Percentiles rank a stretch among this genome's conserved stretches.
Conservation (phyloP, 2,329 filamentous ascomycete genomes). For the Hirsutella rhossiliensis region DNA sequence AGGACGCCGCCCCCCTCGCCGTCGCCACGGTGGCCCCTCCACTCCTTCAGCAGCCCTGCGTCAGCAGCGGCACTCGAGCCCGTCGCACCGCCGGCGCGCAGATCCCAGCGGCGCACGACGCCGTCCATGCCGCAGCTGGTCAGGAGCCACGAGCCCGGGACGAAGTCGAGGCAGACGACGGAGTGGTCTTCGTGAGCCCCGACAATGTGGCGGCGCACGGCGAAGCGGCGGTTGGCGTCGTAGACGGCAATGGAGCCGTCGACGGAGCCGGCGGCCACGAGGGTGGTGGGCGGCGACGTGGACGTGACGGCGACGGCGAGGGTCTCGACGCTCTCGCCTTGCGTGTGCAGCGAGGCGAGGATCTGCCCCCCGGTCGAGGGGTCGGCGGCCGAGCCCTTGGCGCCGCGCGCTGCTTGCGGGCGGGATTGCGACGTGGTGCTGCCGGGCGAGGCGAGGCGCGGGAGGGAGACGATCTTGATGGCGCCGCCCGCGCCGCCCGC, state of each 20-base stretch:
- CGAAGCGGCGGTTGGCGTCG: conserved; percentile 76
- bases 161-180: conserved; percentile 88
- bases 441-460: conserved; percentile 37
- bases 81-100: conserved; percentile 30
- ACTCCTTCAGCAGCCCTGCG: conserved; percentile 67
- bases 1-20: conserved; percentile 81
- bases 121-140: conserved; percentile 90
- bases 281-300: conserved; percentile 33
- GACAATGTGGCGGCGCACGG: conserved; percentile 69
- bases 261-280: conserved; percentile 55
- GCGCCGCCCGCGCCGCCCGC: conserved; percentile 81
- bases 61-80: conserved; percentile 24
- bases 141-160: conserved; percentile 55
- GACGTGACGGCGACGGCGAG: conserved; percentile 42
- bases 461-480: conserved; percentile 76
- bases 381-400: conserved; percentile 13
- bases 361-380: conserved; percentile 43
- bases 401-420: too few relatives aligned
- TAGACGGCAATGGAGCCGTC: conserved; percentile 75
- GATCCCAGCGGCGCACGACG: conserved; percentile 80
- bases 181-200: conserved; percentile 80
- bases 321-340: conserved; percentile 66
- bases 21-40: conserved; percentile 78
- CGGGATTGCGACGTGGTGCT: conserved; percentile 17
- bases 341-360: conserved; percentile 70